Evolutionary conservation across 2,329 filamentous ascomycete species (phyloP).

Genomic region (Capronia epimyces): DNA sequence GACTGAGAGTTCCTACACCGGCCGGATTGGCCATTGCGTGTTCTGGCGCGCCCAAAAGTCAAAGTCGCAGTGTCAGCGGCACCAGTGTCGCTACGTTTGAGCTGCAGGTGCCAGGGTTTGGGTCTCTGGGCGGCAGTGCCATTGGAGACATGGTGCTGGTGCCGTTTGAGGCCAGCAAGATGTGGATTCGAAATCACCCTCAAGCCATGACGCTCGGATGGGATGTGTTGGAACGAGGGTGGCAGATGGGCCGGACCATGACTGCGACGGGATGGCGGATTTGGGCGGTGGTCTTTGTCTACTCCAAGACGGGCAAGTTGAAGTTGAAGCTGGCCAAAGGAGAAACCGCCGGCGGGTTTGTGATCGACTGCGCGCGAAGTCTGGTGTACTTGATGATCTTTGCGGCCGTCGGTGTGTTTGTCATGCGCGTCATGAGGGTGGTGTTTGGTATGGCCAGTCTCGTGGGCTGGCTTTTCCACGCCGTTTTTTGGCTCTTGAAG

Average conservation of each 20-base stretch:
- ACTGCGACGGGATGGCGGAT: slow-evolving; percentile 16
- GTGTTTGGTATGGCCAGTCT: slow-evolving; percentile 14
- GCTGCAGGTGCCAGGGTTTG: slow-evolving; percentile 12
- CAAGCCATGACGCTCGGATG: slow-evolving; percentile 12
- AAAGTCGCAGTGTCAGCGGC: slow-evolving; percentile 14
- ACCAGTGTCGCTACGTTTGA: slow-evolving; percentile 16
- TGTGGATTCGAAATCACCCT: slow-evolving; percentile 24
- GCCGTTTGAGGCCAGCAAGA: slow-evolving; percentile 19
- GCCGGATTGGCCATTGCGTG: slow-evolving; percentile 14
- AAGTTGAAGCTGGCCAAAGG: slow-evolving; percentile 15
- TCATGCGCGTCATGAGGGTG: slow-evolving; percentile 13
- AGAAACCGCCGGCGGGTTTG: slow-evolving; percentile 17
- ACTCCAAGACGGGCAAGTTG: slow-evolving; percentile 26
- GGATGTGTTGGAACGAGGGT: slow-evolving; percentile 12
- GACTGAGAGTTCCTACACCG: slow-evolving; percentile 13
- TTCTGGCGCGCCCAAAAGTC: not conserved
- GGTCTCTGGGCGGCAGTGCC: slow-evolving; percentile 3
- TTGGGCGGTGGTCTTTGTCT: slow-evolving; percentile 23
- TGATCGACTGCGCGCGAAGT: slow-evolving; percentile 22
- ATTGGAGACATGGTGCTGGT: slow-evolving; percentile 17
- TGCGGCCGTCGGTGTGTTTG: slow-evolving; percentile 16
- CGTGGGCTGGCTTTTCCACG: slow-evolving; percentile 15
- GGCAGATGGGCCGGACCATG: slow-evolving; percentile 24
- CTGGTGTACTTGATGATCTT: slow-evolving; percentile 23
- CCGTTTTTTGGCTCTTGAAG: slow-evolving; percentile 21